Conservation (phyloP, 192 early-diverging fungal genomes). For the Podila epicladia region DNA sequence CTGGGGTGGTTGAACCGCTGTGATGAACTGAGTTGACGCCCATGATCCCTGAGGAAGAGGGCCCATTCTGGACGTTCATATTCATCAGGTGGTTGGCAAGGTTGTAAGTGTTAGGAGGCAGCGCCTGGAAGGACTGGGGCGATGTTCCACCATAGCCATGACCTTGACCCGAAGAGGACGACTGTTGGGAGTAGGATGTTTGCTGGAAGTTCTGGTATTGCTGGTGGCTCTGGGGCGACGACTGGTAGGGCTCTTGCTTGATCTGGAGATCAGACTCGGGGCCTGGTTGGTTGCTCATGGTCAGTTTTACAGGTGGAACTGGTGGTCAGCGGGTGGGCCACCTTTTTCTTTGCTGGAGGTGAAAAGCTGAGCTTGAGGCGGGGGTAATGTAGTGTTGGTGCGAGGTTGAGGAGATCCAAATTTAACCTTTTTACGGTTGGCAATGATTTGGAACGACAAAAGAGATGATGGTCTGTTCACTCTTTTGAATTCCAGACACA, state of each 20-base stretch:
- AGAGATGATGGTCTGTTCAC: not conserved
- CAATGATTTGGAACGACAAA: not conserved
- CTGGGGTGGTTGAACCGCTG: slow-evolving; percentile 45
- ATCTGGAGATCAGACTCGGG: not conserved
- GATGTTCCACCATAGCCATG: slow-evolving; percentile 15
- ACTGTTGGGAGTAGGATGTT: not conserved
- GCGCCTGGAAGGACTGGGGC: slow-evolving; percentile 24
- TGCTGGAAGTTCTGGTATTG: not conserved
- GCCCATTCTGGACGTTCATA: slow-evolving; percentile 28
- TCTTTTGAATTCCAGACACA: not conserved
- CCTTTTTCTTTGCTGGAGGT: not conserved
- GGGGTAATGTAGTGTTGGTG: no score
- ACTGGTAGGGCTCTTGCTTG: slow-evolving; percentile 1
- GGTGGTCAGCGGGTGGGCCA: not conserved
- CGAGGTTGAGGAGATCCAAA: slow-evolving; percentile 4
- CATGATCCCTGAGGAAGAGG: slow-evolving; percentile 14
- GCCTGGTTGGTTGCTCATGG: slow-evolving; percentile 27
- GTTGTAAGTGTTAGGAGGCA: slow-evolving; percentile 38
- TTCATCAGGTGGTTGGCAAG: slow-evolving; percentile 40
- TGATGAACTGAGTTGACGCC: slow-evolving; percentile 14
- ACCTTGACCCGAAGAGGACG: not conserved
- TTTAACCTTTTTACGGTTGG: slow-evolving; percentile 5
- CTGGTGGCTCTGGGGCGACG: not conserved
- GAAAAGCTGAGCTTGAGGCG: slow-evolving; percentile 4
- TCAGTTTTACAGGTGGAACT: not conserved